phyloP scores from a whole-genome alignment of 192 early-diverging fungal species.

The Coemansia umbellata region DNA sequence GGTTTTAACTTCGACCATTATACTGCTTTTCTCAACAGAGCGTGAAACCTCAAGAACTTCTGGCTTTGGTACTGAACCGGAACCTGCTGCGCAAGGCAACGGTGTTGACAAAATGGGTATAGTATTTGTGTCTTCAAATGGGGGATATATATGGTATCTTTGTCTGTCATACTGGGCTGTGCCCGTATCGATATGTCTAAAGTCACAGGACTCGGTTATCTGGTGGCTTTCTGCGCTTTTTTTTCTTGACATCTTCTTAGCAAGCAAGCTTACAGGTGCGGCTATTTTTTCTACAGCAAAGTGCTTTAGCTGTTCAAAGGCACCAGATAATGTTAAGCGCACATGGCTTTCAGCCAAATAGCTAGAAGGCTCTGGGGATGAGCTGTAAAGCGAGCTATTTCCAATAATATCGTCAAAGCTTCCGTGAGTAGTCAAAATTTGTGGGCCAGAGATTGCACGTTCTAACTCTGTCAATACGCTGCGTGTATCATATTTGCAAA shows the following conservation, averaged over 20 bases:
- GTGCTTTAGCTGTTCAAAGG: neutral
- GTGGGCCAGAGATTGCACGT: constrained; percentile 28
- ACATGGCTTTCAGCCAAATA: constrained; percentile 35
- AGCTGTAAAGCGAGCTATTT: constrained; percentile 3
- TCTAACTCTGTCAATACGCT: constrained; percentile 45
- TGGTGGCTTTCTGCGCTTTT: neutral
- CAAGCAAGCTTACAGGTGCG: neutral
- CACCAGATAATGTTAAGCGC: constrained; percentile 12
- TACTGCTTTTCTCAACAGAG: constrained; percentile 1
- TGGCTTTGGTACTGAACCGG: neutral
- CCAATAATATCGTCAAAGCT: constrained; percentile 15
- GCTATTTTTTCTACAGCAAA: neutral
- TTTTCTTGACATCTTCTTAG: neutral
- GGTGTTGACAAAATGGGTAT: constrained; percentile 6
- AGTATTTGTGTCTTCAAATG: constrained; percentile 10
- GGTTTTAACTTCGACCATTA: neutral
- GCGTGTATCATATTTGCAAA: constrained; percentile 53
- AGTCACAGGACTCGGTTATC: neutral
- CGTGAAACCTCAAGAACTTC: neutral
- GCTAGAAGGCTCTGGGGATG: constrained; percentile 33
- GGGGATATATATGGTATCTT: neutral
- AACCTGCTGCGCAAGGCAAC: neutral
- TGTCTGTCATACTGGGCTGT: constrained; percentile 1
- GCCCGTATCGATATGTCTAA: neutral
- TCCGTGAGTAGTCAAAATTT: constrained; percentile 3